These are phyloP conservation scores for Schizonepeta tenuifolia DNA, from an alignment of 257 asterid genomes.

Conservation along the genomic window DNA sequence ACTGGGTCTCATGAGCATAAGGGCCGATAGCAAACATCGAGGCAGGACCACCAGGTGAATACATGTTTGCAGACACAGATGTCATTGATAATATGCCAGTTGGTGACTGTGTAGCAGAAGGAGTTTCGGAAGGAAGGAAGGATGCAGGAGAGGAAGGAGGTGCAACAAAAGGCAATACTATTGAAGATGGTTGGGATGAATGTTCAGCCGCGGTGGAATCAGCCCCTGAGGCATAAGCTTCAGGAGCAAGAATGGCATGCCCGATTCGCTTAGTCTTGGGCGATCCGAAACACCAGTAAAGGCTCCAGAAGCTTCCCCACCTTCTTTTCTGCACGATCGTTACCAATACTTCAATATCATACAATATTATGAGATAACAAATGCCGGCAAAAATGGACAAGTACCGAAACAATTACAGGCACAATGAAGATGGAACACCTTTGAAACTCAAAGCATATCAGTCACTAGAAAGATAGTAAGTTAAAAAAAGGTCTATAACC, in stretches of 20 bases:
- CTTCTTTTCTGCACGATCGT: conserved; percentile 67
- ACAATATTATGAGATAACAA: background rate
- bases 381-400: conserved; percentile 15
- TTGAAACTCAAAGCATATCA: conserved; percentile 7
- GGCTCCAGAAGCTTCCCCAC: conserved; percentile 85
- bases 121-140: conserved; percentile 81
- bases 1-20: conserved; percentile 85
- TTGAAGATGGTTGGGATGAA: conserved; percentile 56
- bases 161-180: conserved; percentile 71
- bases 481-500: background rate
- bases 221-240: conserved; percentile 45
- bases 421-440: background rate
- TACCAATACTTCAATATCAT: conserved; percentile 3
- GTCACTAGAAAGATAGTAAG: background rate
- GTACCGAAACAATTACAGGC: background rate
- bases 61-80: conserved; percentile 68
- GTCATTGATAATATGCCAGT: conserved; percentile 57
- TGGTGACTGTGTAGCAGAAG: conserved; percentile 83
- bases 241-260: conserved; percentile 77
- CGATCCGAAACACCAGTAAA: conserved; percentile 81
- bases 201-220: conserved; percentile 48
- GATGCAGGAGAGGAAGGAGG: conserved; percentile 99
- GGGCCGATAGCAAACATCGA: conserved; percentile 95
- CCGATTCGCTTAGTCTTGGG: conserved; percentile 72
- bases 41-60: conserved; percentile 82